Base-by-base conservation (phyloP, 176 grass and related monocot species). In the Panicum miliaceum region DNA sequence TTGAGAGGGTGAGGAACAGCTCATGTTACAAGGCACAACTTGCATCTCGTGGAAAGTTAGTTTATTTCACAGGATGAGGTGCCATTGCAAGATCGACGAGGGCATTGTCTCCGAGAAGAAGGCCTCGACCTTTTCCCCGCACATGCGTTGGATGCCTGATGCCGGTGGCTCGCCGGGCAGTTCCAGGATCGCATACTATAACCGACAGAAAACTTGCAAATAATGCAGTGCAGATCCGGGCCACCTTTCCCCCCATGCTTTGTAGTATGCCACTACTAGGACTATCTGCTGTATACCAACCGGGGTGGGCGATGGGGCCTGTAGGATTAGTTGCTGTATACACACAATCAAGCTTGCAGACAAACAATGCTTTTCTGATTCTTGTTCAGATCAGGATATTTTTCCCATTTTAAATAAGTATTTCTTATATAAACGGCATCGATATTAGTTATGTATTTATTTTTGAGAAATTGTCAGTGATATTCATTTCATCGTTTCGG, bases 121-220 rank as follows among this genome's bases (percentile, higher is more conserved):
- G 79, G 79, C 75, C 18, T 26, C n/a, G 8, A 58, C 56, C 48
- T 74, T 83, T 74, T 50, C 16, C 10, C 16, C 10, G 64, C 87
- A 89, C 87, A 74, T 84, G 67, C 81, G 37, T 47, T 47, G 60
- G 81, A 84, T 84, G 81, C 87, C 59, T 84, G 58, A 29, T 80
- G 47, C 59, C 78, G 87, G 59, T 66, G 38, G 60, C 75, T 80
- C 6, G 15, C 27, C 36, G 47, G 26, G 59, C 75, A 80, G 16
- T 50, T 84, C 48, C 78, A 59, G 58, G 62, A 66, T 38, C 67
- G 36, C 32, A 76, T 26, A 20, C 36, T 14, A 15, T 10, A 36
- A 58, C 51, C 38, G 53, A 78, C 35, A 45, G 6, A 45, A 82
- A 87, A 59, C 48, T 48, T 68, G 60, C 62, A n/a, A 51, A 86